A percentile compares a stretch with the other conserved stretches of the same genome.
Conservation (phyloP, 257 asterid genomes). For the Plectranthus barbatus region DNA sequence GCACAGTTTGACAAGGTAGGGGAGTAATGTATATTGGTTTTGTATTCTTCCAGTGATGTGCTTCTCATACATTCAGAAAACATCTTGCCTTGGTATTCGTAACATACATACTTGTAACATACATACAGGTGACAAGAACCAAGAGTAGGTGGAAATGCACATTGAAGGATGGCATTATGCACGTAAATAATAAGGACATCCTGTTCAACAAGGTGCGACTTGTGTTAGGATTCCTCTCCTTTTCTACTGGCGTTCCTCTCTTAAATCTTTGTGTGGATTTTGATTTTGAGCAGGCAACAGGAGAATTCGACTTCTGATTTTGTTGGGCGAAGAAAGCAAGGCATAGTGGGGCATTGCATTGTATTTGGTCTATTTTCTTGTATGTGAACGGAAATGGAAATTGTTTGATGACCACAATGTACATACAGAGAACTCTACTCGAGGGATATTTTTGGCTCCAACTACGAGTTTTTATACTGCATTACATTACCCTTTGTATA, state of each 20-base stretch:
- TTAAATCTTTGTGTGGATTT: too few species aligned
- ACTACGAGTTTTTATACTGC: conserved; percentile 7
- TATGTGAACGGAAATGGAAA: too few species aligned
- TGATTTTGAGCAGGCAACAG: conserved; percentile 50
- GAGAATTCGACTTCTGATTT: conserved; percentile 80
- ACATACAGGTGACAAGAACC: conserved; percentile 76
- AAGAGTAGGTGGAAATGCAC: conserved; percentile 98
- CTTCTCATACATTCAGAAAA: not conserved
- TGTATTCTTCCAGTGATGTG: not conserved
- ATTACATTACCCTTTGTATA: conserved; percentile 2
- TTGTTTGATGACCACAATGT: conserved; percentile 29
- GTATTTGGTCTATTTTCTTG: too few species aligned
- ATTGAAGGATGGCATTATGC: conserved; percentile 90
- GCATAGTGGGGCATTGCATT: too few species aligned
- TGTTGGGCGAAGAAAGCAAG: too few species aligned
- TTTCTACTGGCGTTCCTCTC: not conserved
- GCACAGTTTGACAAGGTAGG: conserved; percentile 93
- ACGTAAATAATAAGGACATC: conserved; percentile 80
- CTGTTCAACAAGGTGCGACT: conserved; percentile 56
- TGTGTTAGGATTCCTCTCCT: not conserved
- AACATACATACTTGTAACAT: not conserved
- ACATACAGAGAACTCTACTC: too few species aligned
- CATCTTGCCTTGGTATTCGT: not conserved
- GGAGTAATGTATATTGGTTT: too few species aligned
- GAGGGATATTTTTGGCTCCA: conserved; percentile 27